Evolutionary conservation across 2,329 filamentous ascomycete species (phyloP).

Genomic region (Chaetomiaceae sp.): DNA sequence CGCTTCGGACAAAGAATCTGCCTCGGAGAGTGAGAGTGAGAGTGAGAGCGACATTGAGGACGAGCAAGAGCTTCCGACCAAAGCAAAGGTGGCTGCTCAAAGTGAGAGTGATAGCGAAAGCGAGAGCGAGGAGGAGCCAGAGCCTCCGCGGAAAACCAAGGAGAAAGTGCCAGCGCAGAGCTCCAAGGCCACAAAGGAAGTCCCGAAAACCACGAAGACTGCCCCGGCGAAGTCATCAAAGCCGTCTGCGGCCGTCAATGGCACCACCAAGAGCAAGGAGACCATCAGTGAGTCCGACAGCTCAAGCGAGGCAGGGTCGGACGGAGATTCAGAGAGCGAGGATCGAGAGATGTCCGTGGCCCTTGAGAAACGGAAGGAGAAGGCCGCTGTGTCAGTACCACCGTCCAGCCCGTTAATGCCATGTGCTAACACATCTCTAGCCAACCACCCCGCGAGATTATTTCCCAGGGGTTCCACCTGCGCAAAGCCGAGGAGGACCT

Average conservation of each 20-base stretch:
- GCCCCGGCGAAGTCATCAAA: constrained; percentile 14
- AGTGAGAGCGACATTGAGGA: constrained; percentile 4
- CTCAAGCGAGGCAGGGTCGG: constrained; percentile 13
- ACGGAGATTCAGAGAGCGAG: constrained; percentile 22
- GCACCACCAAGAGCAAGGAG: constrained; percentile 21
- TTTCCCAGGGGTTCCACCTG: constrained; percentile 51
- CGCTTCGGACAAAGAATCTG: constrained; percentile 3
- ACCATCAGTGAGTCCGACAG: constrained; percentile 22
- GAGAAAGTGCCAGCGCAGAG: constrained; percentile 10
- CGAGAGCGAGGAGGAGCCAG: constrained; percentile 21
- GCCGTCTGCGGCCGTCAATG: constrained; percentile 5
- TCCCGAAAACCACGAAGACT: constrained; percentile 15
- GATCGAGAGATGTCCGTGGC: constrained; percentile 38
- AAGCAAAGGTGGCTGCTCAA: constrained; percentile 7
- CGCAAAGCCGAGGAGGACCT: constrained; percentile 45
- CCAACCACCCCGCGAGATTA: constrained; percentile 35
- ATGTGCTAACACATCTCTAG: constrained; percentile 23
- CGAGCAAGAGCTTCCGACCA: constrained; percentile 1
- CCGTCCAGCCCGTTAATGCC: neutral
- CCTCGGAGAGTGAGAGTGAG: constrained; percentile 12
- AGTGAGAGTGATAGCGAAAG: constrained; percentile 20
- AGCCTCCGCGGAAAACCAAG: constrained; percentile 20
- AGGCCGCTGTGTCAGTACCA: constrained; percentile 17
- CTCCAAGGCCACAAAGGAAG: constrained; percentile 23
- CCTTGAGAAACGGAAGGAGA: constrained; percentile 25